Base-by-base conservation (phyloP, 2,329 filamentous ascomycete species). In the Colletotrichum liriopes region DNA sequence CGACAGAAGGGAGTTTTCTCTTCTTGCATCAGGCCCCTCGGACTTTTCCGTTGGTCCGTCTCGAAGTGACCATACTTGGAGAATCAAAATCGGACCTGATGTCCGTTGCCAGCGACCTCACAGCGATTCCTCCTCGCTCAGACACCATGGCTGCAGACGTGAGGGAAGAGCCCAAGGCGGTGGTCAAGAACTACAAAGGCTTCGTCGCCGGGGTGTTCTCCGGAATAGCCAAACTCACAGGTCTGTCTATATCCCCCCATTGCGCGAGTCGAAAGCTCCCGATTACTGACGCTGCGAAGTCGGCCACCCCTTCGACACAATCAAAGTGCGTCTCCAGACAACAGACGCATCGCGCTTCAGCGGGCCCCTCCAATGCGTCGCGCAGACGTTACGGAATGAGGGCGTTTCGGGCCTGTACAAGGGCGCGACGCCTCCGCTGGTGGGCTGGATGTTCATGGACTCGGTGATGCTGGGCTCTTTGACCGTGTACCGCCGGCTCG, bases 371-470 rank as follows among this genome's bases (percentile, higher is more conserved):
- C 92, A 98, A 81, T 98, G 96, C 80, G 85, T 98, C 12, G 82
- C 93, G 67, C 92, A 96, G 81, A 99, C 96, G 12, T 75, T 98
- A 37, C 90, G 93, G 72, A 93, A 95, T 80, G 96, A 99, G 82
- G 96, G 96, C 59, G 84, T 97, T 58, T 84, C 88, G 62, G 96
- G 94, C 3, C 86, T 99, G 52, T 99, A 98, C 88, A 99, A 98
- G 85, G 95, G 96, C 77, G 95, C 95, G 14, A 94, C 93, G 37
- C 96, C 96, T 67, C 96, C 96, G 64, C 86, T 98, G 60, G 91
- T 98, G 63, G 96, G 96, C 77, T 98, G 96, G 96, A 98, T 98
- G 72, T 94, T 97, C 79, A 98, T 98, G 96, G 96, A 99, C 85
- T 89, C 86, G 52, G 81, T 92, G 71, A 98, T 98, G 95, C 89